Evolutionary conservation across 2,329 filamentous ascomycete species (phyloP), one percentile per base, ranked within the genome.

Genomic region (Lasiodiplodia sp.): DNA sequence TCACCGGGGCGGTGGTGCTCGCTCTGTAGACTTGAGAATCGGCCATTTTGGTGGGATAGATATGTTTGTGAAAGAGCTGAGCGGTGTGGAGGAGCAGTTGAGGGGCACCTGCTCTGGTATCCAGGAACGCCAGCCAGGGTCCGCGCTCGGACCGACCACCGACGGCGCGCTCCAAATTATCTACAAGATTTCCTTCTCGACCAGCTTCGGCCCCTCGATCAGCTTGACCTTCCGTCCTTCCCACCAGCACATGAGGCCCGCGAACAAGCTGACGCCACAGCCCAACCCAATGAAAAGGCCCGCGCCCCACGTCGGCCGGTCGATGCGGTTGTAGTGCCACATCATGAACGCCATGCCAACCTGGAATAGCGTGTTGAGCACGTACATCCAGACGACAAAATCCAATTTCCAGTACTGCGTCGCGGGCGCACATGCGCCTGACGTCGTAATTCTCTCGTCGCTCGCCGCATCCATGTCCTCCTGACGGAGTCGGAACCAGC

Each of bases 1-100:
- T 98, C 78, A 98, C 95, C 16, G 95, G 96, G 51, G 96, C 96
- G 72, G 94, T 98, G 69, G 96, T 97, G 85, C 92, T 97, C 74
- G 96, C 93, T 76, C 94, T 91, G 85, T 96, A 94, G 76, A 98
- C 87, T 49, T 82, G 80, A 53, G 75, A 75, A 67, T 81, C 78
- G 51, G 82, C 73, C 82, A 84, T 84, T 53, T 67, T 74, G 72
- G 47, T 10, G n/a, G 44, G 11, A 28, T n/a, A 10, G 21, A 16
- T 14, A 25, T 38, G 58, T 21, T 63, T 34, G 47, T 14, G 21
- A 25, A 28, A 37, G 49, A 28, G 40, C 25, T 21, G 60, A 64
- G 60, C 60, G 60, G 60, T 64, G 60, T 64, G 60, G 60, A 52
- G 56, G 38, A 47, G 58, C 23, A n/a, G 53, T 49, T n/a, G 58